Conservation (phyloP, 1,284 basidiomycete species). For the Fistulina hepatica region DNA sequence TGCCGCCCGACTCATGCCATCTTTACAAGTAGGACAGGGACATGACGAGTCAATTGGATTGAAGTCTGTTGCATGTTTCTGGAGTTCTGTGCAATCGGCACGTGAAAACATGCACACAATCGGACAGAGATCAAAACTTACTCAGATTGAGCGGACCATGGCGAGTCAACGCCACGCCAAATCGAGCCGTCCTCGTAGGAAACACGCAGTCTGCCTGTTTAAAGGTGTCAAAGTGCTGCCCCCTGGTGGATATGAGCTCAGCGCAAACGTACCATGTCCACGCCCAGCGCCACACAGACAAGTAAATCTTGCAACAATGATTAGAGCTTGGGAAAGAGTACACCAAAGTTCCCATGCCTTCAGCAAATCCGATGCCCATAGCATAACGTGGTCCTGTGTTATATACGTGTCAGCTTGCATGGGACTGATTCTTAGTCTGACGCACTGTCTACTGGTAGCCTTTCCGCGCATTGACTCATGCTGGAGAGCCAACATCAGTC, state of each 20-base stretch:
- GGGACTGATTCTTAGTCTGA: constrained; percentile 9
- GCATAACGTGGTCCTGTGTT: constrained; percentile 66
- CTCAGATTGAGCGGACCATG: constrained; percentile 71
- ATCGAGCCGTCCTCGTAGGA: constrained; percentile 77
- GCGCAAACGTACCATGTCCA: constrained; percentile 61
- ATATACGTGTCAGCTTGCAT: constrained; percentile 8
- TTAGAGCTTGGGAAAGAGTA: not conserved
- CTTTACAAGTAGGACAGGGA: constrained; percentile 69
- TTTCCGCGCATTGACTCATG: constrained; percentile 57
- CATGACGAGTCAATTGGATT: constrained; percentile 61
- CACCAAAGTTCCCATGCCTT: constrained; percentile 46
- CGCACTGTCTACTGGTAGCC: constrained; percentile 63
- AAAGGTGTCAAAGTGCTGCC: not conserved
- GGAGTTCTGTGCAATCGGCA: constrained; percentile 52
- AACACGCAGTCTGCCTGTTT: constrained; percentile 78
- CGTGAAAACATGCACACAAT: constrained; percentile 1
- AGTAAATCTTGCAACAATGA: constrained; percentile 48
- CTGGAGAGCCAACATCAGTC: constrained; percentile 13
- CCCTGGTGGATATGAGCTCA: not conserved
- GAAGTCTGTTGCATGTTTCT: constrained; percentile 59
- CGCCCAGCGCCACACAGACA: constrained; percentile 78
- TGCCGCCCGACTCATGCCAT: constrained; percentile 54
- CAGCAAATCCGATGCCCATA: constrained; percentile 84
- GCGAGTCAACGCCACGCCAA: constrained; percentile 75
- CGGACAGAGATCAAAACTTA: constrained; percentile 23